Percentiles rank a stretch among this genome's conserved stretches.
Conservation (phyloP, 495 filamentous ascomycete genomes). For the Acidomyces sp. region DNA sequence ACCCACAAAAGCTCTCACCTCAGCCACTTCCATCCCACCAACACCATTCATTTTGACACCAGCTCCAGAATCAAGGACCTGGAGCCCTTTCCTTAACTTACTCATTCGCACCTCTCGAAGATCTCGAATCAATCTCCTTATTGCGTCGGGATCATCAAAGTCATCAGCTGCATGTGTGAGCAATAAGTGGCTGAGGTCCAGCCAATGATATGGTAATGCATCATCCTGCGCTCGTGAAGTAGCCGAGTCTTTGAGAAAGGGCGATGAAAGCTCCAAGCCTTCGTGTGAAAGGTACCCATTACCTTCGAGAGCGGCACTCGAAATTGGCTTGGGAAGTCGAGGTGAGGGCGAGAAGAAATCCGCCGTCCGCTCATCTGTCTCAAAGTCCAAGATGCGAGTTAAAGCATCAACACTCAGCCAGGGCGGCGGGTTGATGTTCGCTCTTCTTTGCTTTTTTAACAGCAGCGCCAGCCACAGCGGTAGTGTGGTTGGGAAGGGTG, state of each 20-base stretch:
- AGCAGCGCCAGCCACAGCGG: slow-evolving; percentile 97
- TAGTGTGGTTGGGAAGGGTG: slow-evolving; percentile 65
- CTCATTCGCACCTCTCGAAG: slow-evolving; percentile 77
- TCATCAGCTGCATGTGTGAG: slow-evolving; percentile 78
- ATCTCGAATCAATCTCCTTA: slow-evolving; percentile 65
- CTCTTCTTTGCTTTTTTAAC: slow-evolving; percentile 85
- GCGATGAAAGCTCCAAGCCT: slow-evolving; percentile 31
- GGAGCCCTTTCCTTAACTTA: slow-evolving; percentile 68
- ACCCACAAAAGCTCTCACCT: slow-evolving; percentile 69
- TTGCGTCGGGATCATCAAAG: slow-evolving; percentile 58
- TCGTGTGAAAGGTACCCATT: slow-evolving; percentile 13
- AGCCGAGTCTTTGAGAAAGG: slow-evolving; percentile 44
- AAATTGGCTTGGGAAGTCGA: slow-evolving; percentile 40
- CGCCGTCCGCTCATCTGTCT: slow-evolving; percentile 48
- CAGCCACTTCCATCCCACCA: slow-evolving; percentile 80
- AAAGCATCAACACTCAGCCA: slow-evolving; percentile 74
- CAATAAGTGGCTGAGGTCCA: slow-evolving; percentile 74
- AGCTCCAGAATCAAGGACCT: slow-evolving; percentile 56
- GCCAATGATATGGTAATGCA: slow-evolving; percentile 83
- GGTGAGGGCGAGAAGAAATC: slow-evolving; percentile 64
- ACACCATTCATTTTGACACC: slow-evolving; percentile 68
- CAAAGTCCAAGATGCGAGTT: slow-evolving; percentile 58
- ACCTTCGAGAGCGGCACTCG: slow-evolving; percentile 25
- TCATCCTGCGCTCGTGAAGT: slow-evolving; percentile 47
- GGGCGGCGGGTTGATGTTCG: slow-evolving; percentile 79